Conservation (phyloP, 352 stramenopile genomes). For the Thraustochytrium sp. region DNA sequence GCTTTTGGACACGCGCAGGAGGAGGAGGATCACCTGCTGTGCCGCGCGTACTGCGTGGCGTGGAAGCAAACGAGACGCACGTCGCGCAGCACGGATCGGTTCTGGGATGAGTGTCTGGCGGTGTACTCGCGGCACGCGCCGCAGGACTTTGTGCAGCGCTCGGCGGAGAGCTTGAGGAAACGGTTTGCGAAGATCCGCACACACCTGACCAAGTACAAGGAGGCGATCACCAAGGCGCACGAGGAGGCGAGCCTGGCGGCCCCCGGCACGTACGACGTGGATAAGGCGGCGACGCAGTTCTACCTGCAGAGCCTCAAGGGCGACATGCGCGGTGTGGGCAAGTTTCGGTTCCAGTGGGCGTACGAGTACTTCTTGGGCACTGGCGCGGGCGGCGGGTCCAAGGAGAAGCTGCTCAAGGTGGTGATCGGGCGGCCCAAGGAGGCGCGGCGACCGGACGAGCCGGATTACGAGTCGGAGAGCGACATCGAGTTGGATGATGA, state of each 20-base stretch:
- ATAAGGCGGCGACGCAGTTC: background rate
- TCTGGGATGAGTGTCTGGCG: background rate
- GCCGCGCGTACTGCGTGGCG: background rate
- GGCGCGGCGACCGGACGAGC: background rate
- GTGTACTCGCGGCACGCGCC: background rate
- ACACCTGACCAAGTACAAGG: background rate
- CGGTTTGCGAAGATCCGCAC: background rate
- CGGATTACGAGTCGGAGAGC: constrained; percentile 16
- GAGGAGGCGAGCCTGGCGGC: background rate
- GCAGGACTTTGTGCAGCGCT: background rate
- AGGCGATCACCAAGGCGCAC: background rate
- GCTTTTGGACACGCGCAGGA: too few species aligned
- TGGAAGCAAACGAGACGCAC: background rate
- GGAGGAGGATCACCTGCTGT: constrained; percentile 20
- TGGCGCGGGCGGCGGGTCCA: too few species aligned
- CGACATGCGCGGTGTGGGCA: background rate
- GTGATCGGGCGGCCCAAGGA: constrained; percentile 6
- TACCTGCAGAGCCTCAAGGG: background rate
- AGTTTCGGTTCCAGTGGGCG: background rate
- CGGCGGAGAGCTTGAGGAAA: background rate
- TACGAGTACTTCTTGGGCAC: background rate
- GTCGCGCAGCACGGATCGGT: background rate
- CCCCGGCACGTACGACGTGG: background rate
- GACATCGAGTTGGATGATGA: background rate
- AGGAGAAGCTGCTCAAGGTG: background rate